Conservation (phyloP, 495 filamentous ascomycete genomes). For the Glarea lozoyensis region DNA sequence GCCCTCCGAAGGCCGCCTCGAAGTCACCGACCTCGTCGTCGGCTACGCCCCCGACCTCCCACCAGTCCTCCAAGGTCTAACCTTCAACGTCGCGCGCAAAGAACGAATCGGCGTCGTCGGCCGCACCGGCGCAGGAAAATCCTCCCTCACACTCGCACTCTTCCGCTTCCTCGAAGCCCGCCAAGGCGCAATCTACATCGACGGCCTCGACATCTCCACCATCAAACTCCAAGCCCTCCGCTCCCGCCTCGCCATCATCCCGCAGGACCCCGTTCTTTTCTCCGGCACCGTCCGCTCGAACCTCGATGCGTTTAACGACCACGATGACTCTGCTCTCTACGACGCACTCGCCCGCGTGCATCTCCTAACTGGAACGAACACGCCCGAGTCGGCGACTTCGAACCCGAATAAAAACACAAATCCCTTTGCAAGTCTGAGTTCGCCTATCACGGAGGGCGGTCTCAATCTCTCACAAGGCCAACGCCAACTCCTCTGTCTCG, state of each 20-base stretch:
- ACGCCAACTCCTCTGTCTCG: conserved; percentile 79
- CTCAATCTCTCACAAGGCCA: conserved; percentile 82
- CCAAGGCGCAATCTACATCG: conserved; percentile 61
- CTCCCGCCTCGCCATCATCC: conserved; percentile 72
- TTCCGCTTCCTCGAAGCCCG: conserved; percentile 78
- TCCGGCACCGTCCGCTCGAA: conserved; percentile 77
- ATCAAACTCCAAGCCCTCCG: conserved; percentile 67
- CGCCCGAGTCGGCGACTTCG: conserved; percentile 10
- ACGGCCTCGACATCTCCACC: conserved; percentile 67
- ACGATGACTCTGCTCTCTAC: conserved; percentile 60
- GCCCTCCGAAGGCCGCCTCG: conserved; percentile 68
- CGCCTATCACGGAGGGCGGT: conserved; percentile 65
- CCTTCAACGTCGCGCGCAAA: conserved; percentile 59
- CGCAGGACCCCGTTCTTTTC: conserved; percentile 81
- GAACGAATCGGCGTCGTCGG: conserved; percentile 78
- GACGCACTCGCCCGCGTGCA: conserved; percentile 73
- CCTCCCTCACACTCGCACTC: conserved; percentile 69
- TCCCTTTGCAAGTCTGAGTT: conserved; percentile 24
- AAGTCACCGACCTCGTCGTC: conserved; percentile 64
- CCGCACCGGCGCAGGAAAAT: conserved; percentile 82
- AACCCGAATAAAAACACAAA: conserved; percentile 46
- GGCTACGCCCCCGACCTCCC: conserved; percentile 70
- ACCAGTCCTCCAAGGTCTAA: conserved; percentile 65
- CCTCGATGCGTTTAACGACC: conserved; percentile 70
- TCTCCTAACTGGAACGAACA: conserved; percentile 37